These are phyloP conservation scores for Calonectria montana DNA, from an alignment of 2,329 filamentous ascomycete genomes.

Conservation along the genomic window DNA sequence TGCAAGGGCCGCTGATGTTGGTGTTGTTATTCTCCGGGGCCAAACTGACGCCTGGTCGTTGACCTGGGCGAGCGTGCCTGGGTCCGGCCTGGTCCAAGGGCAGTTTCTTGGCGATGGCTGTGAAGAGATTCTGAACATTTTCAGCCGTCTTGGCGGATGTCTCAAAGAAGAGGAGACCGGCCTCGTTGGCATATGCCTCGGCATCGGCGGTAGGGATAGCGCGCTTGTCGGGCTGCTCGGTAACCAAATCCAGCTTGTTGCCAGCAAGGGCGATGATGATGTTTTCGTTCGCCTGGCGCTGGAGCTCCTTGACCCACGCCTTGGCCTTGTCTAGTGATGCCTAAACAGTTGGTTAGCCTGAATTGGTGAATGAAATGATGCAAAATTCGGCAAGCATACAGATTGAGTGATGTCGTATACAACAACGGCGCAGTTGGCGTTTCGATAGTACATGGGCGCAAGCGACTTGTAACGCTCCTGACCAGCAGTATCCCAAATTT, in stretches of 20 bases:
- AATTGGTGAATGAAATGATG: not conserved
- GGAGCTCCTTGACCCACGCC: conserved; percentile 98
- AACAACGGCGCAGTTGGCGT: conserved; percentile 98
- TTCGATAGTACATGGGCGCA: conserved; percentile 99
- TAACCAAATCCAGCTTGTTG: conserved; percentile 97
- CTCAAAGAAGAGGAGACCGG: conserved; percentile 96
- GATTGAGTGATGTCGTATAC: conserved; percentile 99
- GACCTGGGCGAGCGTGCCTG: conserved; percentile 78
- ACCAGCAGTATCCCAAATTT: conserved; percentile 99
- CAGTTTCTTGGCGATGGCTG: conserved; percentile 96
- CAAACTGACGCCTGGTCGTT: conserved; percentile 69
- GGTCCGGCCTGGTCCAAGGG: conserved; percentile 97
- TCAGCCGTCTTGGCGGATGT: conserved; percentile 97
- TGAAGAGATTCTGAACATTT: conserved; percentile 96
- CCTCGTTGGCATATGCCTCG: conserved; percentile 94
- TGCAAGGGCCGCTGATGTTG: conserved; percentile 66
- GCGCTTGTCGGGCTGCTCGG: conserved; percentile 94
- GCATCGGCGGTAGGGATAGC: conserved; percentile 90
- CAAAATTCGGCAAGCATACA: conserved; percentile 65
- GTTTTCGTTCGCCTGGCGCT: conserved; percentile 99
- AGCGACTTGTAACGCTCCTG: conserved; percentile 99
- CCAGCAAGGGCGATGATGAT: conserved; percentile 98
- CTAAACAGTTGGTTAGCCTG: conserved; percentile 58
- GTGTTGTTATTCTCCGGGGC: conserved; percentile 68
- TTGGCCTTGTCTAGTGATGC: conserved; percentile 98